These are phyloP conservation scores for Nakazawaea siamensis DNA, from an alignment of 805 yeast species.

Conservation along the genomic window DNA sequence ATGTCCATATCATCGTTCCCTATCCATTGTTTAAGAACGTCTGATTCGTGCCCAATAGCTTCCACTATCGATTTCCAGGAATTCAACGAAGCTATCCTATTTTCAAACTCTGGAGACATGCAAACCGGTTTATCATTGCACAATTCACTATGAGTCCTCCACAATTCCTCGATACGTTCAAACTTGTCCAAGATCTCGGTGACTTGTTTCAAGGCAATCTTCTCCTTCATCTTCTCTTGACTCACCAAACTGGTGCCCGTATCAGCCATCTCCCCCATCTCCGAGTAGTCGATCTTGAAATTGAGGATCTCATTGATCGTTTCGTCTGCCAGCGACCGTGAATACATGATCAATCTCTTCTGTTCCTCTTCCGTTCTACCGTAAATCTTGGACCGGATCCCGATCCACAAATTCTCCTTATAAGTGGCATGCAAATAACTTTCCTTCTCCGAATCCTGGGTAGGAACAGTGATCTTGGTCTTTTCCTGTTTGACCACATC, in stretches of 20 bases:
- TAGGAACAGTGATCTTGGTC: constrained; percentile 55
- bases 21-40: constrained; percentile 66
- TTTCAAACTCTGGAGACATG: constrained; percentile 52
- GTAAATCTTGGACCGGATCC: constrained; percentile 71
- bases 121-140: constrained; percentile 67
- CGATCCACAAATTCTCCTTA: constrained; percentile 79
- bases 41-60: constrained; percentile 55
- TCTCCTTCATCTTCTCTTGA: constrained; percentile 13
- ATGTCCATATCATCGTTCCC: constrained; percentile 77
- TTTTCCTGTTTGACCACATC: constrained; percentile 91
- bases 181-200: constrained; percentile 47
- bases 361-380: constrained; percentile 81
- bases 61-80: constrained; percentile 78
- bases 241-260: constrained; percentile 11
- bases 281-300: constrained; percentile 47
- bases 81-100: constrained; percentile 64
- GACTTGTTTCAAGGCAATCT: constrained; percentile 42
- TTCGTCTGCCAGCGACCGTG: constrained; percentile 66
- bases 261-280: constrained; percentile 14
- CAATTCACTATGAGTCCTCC: constrained; percentile 80
- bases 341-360: constrained; percentile 53
- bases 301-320: constrained; percentile 60
- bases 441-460: constrained; percentile 32
- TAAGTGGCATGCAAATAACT: constrained; percentile 43
- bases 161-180: constrained; percentile 62